These are phyloP conservation scores for Auriculariales sp. DNA, from an alignment of 768 basidiomycete genomes.

Conservation along the genomic window DNA sequence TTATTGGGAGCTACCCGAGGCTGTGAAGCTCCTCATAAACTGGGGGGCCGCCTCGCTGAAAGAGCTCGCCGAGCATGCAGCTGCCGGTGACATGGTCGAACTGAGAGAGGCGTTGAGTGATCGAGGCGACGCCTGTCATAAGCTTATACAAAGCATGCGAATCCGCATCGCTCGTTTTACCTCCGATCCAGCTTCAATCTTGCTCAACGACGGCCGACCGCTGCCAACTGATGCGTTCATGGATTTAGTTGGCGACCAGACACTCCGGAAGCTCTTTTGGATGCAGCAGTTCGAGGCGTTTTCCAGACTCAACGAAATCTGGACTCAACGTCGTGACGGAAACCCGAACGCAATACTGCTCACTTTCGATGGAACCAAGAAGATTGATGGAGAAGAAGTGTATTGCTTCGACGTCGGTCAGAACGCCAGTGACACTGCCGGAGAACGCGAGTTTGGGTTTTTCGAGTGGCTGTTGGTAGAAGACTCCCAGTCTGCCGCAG, in stretches of 20 bases:
- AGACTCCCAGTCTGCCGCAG: conserved; percentile 9
- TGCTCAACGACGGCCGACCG: conserved; percentile 29
- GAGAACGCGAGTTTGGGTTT: conserved; percentile 19
- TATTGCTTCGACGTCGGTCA: conserved; percentile 27
- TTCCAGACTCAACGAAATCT: conserved; percentile 28
- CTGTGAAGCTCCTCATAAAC: conserved; percentile 12
- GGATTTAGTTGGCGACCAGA: conserved; percentile 27
- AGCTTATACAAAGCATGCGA: conserved; percentile 21
- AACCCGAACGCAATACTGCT: conserved; percentile 34
- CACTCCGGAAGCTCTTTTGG: conserved; percentile 22
- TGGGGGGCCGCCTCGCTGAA: no score
- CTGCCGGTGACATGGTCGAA: no score
- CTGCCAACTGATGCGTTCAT: conserved; percentile 25
- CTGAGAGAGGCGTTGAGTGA: conserved; percentile 16
- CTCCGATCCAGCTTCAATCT: conserved; percentile 13
- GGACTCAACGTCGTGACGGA: conserved; percentile 33
- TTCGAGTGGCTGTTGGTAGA: conserved; percentile 31
- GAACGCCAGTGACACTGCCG: conserved; percentile 26
- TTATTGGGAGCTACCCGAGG: conserved; percentile 32
- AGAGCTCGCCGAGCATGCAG: no score
- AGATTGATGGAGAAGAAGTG: conserved; percentile 16
- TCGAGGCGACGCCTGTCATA: conserved; percentile 22
- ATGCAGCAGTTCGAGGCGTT: conserved; percentile 32
- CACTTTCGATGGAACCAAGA: conserved; percentile 18
- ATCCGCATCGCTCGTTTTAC: conserved; percentile 11